phyloP scores from a whole-genome alignment of 1,284 basidiomycete species.

The Moniliophthora roreri region DNA sequence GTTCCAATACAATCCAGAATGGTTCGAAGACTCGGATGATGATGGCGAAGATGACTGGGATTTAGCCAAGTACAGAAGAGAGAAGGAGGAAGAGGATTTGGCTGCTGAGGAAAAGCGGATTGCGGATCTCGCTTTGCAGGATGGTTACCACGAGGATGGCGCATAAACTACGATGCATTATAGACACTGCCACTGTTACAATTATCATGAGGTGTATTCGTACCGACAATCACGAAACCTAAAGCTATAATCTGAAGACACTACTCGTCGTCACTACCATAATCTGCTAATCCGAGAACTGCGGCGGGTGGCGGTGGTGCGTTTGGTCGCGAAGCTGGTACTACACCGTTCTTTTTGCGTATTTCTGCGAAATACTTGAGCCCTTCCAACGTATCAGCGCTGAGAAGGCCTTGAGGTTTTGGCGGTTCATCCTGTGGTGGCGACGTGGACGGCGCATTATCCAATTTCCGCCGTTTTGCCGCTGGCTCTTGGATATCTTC shows the following conservation, averaged over 20 bases:
- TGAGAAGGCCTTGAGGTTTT: slow-evolving; percentile 60
- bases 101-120: slow-evolving; percentile 35
- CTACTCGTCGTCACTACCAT: slow-evolving; percentile 78
- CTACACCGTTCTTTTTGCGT: slow-evolving; percentile 53
- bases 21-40: slow-evolving; percentile 88
- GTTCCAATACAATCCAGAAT: slow-evolving; percentile 96
- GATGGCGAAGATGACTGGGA: slow-evolving; percentile 73
- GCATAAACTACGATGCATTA: not conserved
- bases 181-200: not conserved
- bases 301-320: slow-evolving; percentile 33
- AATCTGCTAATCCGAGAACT: slow-evolving; percentile 63
- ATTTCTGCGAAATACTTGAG: slow-evolving; percentile 86
- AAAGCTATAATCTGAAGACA: slow-evolving; percentile 18
- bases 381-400: slow-evolving; percentile 79
- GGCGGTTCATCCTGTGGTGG: slow-evolving; percentile 26
- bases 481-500: slow-evolving; percentile 34
- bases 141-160: slow-evolving; percentile 8
- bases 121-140: slow-evolving; percentile 6
- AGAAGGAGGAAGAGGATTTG: slow-evolving; percentile 62
- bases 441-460: slow-evolving; percentile 23
- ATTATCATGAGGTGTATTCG: not conserved
- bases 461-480: slow-evolving; percentile 40
- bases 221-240: not conserved
- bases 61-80: slow-evolving; percentile 58
- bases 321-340: slow-evolving; percentile 25